Conservation (phyloP, 176 grass and related monocot genomes). For the Thinopyrum elongatum region DNA sequence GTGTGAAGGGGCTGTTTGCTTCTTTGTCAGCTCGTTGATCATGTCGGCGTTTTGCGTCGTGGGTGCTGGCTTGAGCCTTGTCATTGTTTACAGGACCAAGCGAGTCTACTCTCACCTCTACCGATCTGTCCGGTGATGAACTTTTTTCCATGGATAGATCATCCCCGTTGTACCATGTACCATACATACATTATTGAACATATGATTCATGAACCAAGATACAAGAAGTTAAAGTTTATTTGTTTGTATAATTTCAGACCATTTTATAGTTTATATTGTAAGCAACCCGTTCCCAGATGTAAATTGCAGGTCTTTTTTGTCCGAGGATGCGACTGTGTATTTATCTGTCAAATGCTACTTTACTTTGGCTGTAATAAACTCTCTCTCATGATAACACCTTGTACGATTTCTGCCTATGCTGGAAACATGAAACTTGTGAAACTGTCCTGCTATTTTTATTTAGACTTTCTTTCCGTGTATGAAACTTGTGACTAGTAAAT, state of each 20-base stretch:
- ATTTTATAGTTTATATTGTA: conserved; percentile 23
- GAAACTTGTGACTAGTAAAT: conserved; percentile 18
- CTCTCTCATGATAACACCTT: conserved; percentile 4
- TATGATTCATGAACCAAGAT: conserved; percentile 23
- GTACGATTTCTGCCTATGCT: conserved; percentile 4
- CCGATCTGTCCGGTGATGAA: conserved; percentile 43
- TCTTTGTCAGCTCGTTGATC: conserved; percentile 78
- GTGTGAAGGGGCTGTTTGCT: conserved; percentile 69
- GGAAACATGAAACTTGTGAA: neutral
- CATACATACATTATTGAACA: neutral
- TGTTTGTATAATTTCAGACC: conserved; percentile 33
- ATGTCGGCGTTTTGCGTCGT: conserved; percentile 74
- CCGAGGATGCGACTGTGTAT: neutral
- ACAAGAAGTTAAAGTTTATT: conserved; percentile 8
- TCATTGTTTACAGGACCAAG: conserved; percentile 72
- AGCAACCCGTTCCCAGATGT: neutral
- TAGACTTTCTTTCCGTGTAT: neutral
- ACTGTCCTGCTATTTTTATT: neutral
- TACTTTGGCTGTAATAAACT: neutral
- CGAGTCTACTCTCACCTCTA: conserved; percentile 60
- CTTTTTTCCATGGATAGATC: conserved; percentile 13
- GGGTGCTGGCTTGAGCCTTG: conserved; percentile 54
- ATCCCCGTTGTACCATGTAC: conserved; percentile 20
- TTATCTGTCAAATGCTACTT: neutral
- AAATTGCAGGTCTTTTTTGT: neutral